These are phyloP conservation scores for Ogataea methanolica DNA, from an alignment of 805 yeast genomes.

Conservation along the genomic window DNA sequence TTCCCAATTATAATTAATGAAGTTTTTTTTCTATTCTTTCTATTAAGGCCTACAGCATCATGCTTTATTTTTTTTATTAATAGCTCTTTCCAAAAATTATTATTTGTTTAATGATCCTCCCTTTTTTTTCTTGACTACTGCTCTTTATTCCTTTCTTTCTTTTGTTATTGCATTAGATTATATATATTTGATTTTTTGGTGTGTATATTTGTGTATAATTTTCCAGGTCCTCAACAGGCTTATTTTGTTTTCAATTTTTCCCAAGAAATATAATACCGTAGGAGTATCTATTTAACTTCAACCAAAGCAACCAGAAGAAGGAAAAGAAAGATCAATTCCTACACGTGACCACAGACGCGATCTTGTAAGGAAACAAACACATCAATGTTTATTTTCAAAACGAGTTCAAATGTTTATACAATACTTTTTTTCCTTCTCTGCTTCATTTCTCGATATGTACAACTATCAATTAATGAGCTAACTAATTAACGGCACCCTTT, in stretches of 20 bases:
- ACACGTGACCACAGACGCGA: too few species aligned
- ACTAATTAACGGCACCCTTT: too few species aligned
- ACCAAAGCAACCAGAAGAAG: too few species aligned
- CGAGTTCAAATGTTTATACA: too few species aligned
- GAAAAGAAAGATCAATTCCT: too few species aligned
- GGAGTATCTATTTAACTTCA: background rate
- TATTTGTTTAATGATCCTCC: conserved; percentile 1
- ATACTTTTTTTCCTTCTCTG: too few species aligned
- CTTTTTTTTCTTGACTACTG: background rate
- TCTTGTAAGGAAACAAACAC: too few species aligned
- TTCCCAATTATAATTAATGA: background rate
- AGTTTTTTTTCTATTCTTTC: background rate
- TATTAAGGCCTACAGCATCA: background rate
- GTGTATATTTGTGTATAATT: conserved; percentile 14
- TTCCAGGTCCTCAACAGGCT: conserved; percentile 23
- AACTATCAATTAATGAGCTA: too few species aligned
- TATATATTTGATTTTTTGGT: background rate
- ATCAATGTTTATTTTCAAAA: too few species aligned
- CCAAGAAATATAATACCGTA: background rate
- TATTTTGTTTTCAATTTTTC: background rate
- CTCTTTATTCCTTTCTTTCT: conserved; percentile 1
- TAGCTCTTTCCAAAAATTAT: background rate
- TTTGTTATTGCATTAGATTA: conserved; percentile 6
- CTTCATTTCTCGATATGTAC: too few species aligned
- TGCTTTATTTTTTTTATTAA: background rate